Conservation (phyloP, 805 yeast genomes). For the Zygosaccharomyces kombuchaensis region DNA sequence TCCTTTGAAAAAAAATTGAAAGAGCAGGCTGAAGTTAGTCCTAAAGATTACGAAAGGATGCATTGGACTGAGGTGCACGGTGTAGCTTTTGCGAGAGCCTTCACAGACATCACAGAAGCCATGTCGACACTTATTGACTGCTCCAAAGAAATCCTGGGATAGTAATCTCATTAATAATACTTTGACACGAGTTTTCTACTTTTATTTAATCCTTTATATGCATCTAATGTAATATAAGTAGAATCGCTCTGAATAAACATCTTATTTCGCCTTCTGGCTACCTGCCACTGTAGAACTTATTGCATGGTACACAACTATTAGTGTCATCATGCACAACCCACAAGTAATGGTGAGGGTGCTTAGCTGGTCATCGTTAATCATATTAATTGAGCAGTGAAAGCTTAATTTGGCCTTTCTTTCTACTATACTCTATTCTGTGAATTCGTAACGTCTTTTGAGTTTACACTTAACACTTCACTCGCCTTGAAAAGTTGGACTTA, state of each 20-base stretch:
- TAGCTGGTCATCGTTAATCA: slow-evolving; percentile 83
- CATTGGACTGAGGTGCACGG: slow-evolving; percentile 49
- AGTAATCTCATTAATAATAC: slow-evolving; percentile 28
- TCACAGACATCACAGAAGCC: slow-evolving; percentile 43
- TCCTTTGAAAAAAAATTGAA: slow-evolving; percentile 11
- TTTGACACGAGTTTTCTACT: neutral
- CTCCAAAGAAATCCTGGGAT: slow-evolving; percentile 44
- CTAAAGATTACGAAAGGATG: slow-evolving; percentile 23
- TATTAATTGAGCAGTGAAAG: slow-evolving; percentile 26
- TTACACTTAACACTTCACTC: too few relatives aligned
- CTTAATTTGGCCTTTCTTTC: neutral
- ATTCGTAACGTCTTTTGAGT: neutral
- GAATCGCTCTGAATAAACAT: neutral
- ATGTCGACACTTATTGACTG: slow-evolving; percentile 36
- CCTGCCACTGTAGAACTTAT: slow-evolving; percentile 44
- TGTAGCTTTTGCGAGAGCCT: slow-evolving; percentile 46
- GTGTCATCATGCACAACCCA: slow-evolving; percentile 66
- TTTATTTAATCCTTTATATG: neutral
- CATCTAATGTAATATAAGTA: neutral
- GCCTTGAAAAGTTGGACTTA: neutral
- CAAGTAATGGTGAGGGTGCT: slow-evolving; percentile 66
- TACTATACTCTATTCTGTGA: neutral
- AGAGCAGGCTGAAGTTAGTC: neutral
- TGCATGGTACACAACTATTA: slow-evolving; percentile 70
- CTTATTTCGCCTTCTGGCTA: slow-evolving; percentile 8